phyloP scores from a whole-genome alignment of 305 asterid genomes.

The Plantago coronopus region DNA sequence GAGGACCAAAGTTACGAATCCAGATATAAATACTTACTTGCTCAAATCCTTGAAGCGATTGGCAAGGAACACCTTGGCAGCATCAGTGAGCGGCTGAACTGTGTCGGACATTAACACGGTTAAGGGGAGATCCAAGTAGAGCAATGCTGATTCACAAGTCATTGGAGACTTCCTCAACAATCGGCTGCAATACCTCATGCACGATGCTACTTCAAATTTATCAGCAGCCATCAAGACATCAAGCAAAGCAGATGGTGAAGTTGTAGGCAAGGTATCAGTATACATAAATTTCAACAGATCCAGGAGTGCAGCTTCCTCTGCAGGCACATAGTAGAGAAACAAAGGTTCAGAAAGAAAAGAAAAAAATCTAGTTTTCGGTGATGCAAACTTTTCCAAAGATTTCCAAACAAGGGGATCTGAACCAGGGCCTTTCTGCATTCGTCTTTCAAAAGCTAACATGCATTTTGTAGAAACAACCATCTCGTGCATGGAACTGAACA shows the following conservation, averaged over 20 bases:
- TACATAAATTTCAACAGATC: constrained; percentile 76
- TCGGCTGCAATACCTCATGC: constrained; percentile 80
- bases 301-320: constrained; percentile 91
- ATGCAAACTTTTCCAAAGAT: too few relatives aligned
- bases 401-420: too few relatives aligned
- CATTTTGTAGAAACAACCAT: too few relatives aligned
- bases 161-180: constrained; percentile 53
- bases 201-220: constrained; percentile 75
- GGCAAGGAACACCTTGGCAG: constrained; percentile 76
- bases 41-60: constrained; percentile 59
- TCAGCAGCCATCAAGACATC: constrained; percentile 91
- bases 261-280: constrained; percentile 53
- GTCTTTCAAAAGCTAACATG: neutral
- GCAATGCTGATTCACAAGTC: constrained; percentile 83
- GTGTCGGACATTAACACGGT: constrained; percentile 60
- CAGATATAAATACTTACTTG: constrained; percentile 44
- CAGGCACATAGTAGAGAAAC: constrained; percentile 25
- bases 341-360: too few relatives aligned
- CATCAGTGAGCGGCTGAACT: constrained; percentile 65
- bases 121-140: constrained; percentile 81
- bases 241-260: constrained; percentile 56
- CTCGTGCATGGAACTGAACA: too few relatives aligned
- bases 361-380: too few relatives aligned
- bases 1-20: too few relatives aligned
- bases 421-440: too few relatives aligned